Conservation (phyloP, 192 early-diverging fungal genomes). For the Haplosporangium gracile region DNA sequence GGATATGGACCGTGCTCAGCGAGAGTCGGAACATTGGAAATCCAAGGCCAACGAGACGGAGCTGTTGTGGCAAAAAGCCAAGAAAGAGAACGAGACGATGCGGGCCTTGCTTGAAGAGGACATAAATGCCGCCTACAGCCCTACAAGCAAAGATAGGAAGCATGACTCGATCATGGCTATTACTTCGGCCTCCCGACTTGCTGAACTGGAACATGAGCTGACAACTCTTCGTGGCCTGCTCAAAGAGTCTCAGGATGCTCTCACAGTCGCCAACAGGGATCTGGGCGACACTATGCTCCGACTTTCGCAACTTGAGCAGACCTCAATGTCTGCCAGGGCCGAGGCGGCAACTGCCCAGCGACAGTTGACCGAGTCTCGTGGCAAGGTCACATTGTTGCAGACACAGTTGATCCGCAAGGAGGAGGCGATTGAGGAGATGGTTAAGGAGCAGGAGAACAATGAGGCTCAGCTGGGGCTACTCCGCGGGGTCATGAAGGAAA, state of each 20-base stretch:
- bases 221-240: constrained; percentile 36
- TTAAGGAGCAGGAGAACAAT: constrained; percentile 61
- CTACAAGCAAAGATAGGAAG: constrained; percentile 42
- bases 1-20: constrained; percentile 55
- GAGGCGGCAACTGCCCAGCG: constrained; percentile 59
- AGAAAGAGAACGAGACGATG: constrained; percentile 57
- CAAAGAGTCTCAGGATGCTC: constrained; percentile 41
- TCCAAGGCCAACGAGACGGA: constrained; percentile 57
- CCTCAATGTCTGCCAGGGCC: constrained; percentile 59
- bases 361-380: constrained; percentile 56
- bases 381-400: constrained; percentile 53
- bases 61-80: constrained; percentile 53
- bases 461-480: constrained; percentile 65
- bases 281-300: constrained; percentile 59
- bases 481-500: constrained; percentile 58
- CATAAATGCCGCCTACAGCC: constrained; percentile 39
- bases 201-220: constrained; percentile 58
- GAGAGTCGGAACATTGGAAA: constrained; percentile 52
- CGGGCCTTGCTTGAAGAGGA: constrained; percentile 57
- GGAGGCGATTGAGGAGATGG: constrained; percentile 50
- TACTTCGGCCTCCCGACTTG: constrained; percentile 33
- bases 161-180: constrained; percentile 50
- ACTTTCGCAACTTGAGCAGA: constrained; percentile 62
- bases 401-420: constrained; percentile 59
- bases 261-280: constrained; percentile 41